Base-by-base conservation (phyloP, 768 basidiomycete species). In the Calvatia gigantea region DNA sequence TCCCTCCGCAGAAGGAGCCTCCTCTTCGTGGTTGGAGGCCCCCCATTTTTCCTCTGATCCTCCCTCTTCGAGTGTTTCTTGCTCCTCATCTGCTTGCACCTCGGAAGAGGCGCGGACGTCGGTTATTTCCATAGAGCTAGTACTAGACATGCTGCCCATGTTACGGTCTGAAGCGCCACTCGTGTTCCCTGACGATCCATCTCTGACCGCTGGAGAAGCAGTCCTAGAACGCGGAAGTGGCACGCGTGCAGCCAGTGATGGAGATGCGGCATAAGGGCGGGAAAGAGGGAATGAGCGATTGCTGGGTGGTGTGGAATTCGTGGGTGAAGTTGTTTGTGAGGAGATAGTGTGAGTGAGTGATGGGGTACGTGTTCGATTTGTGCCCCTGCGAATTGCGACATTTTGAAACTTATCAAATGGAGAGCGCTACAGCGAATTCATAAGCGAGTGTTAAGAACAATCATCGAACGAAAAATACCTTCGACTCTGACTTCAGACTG, bases 281-380 rank as follows among this genome's bases (percentile, higher is more conserved):
- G 73, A 67, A 37, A 77, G 58, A 5, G 60, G 64, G 6, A 75
- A 58, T 3, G 84, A 85, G 37, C 71, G 72, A 53, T 69, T 77
- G 56, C 83, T 86, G 11, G 74, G 76, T 21, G 86, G 86, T 1
- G 86, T 89, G 2, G 86, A 85, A 59, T 87, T 77, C 1, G 81
- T 67, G 0, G 84, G 78, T 4, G 85, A 86, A 9, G 86, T 83
- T 0, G 77, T 74, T 21, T 75, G 76, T 1, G 84, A 84, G 31
- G 83, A 78, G 0, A 79, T 76, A 1, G 84, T 86, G 48, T 78
- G 79, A 6, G 87, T 80, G 7, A 89, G 73, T 1, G 86, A 87
- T 4, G 87, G 87, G 4, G 86, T 87, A 25, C 86, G 81, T 17
- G 75, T 73, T 27, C 83, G 77, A 17, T 75, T 62, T 33, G 76